Conservation (phyloP, 1,284 basidiomycete genomes). For the Papiliotrema flavescens region DNA sequence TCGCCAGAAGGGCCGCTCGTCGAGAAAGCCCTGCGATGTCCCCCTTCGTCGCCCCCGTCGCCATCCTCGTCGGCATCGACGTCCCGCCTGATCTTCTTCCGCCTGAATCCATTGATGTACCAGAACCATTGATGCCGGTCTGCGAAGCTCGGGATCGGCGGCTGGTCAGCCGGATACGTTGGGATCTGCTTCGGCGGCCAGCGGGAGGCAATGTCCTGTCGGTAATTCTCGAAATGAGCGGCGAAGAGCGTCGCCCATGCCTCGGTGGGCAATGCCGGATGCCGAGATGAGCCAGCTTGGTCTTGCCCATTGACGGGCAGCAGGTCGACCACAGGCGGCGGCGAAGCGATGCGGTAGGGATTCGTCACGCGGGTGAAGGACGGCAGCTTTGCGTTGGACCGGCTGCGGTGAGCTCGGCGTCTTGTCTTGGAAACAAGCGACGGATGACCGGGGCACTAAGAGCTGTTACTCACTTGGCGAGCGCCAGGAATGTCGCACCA, state of each 20-base stretch:
- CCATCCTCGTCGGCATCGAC: not conserved
- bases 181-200: slow-evolving; percentile 18
- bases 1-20: not conserved
- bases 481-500: slow-evolving; percentile 37
- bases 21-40: not conserved
- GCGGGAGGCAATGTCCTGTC: not conserved
- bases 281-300: slow-evolving; percentile 10
- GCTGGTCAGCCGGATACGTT: slow-evolving; percentile 13
- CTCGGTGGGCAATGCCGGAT: slow-evolving; percentile 29
- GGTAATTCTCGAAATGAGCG: slow-evolving; percentile 24
- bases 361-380: slow-evolving; percentile 22
- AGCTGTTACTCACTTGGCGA: slow-evolving; percentile 37
- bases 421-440: not conserved
- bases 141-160: slow-evolving; percentile 5
- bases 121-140: slow-evolving; percentile 8
- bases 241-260: slow-evolving; percentile 28
- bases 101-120: slow-evolving; percentile 12
- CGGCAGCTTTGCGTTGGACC: slow-evolving; percentile 22
- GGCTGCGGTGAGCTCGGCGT: slow-evolving; percentile 10
- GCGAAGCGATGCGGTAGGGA: slow-evolving; percentile 5
- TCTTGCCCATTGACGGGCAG: not conserved
- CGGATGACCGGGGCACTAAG: too few species aligned
- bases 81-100: not conserved
- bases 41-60: too few species aligned
- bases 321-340: not conserved